A percentile compares a stretch with the other conserved stretches of the same genome.
Conservation (phyloP, 2,329 filamentous ascomycete genomes). For the Stemphylium lycopersici region DNA sequence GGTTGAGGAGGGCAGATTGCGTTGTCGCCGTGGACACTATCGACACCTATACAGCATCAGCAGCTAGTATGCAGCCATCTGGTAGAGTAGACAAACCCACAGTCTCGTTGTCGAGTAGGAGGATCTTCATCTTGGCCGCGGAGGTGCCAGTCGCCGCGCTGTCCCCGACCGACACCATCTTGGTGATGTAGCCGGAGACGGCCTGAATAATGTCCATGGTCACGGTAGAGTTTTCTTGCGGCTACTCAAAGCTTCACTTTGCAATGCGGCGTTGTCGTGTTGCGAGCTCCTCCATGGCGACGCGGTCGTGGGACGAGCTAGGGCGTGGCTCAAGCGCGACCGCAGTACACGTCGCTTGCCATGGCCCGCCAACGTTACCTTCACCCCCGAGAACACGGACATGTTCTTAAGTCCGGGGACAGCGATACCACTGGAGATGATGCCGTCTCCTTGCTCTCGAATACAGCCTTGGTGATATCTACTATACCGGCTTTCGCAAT, state of each 20-base stretch:
- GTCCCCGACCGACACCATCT: conserved; percentile 90
- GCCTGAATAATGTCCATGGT: conserved; percentile 92
- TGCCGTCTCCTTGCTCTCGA: too few relatives aligned
- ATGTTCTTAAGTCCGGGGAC: background rate
- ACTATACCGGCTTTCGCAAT: too few relatives aligned
- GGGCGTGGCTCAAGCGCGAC: conserved; percentile 14
- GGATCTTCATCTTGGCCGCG: conserved; percentile 96
- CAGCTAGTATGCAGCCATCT: background rate
- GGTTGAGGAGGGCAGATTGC: conserved; percentile 90
- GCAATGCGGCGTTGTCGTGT: background rate
- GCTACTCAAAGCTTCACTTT: background rate
- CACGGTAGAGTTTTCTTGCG: background rate
- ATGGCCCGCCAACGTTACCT: background rate
- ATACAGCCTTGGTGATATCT: too few relatives aligned
- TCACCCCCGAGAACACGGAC: background rate
- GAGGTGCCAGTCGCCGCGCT: conserved; percentile 67
- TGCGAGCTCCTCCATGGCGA: conserved; percentile 11
- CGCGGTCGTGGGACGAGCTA: conserved; percentile 7
- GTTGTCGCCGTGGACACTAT: conserved; percentile 96
- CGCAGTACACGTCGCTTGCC: background rate
- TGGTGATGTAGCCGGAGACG: conserved; percentile 92
- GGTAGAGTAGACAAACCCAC: conserved; percentile 60
- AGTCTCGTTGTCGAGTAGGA: conserved; percentile 91
- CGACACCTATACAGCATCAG: conserved; percentile 63
- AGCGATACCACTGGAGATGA: too few relatives aligned